Conservation (phyloP, 768 basidiomycete genomes). For the Chlorophyllum brunneum region DNA sequence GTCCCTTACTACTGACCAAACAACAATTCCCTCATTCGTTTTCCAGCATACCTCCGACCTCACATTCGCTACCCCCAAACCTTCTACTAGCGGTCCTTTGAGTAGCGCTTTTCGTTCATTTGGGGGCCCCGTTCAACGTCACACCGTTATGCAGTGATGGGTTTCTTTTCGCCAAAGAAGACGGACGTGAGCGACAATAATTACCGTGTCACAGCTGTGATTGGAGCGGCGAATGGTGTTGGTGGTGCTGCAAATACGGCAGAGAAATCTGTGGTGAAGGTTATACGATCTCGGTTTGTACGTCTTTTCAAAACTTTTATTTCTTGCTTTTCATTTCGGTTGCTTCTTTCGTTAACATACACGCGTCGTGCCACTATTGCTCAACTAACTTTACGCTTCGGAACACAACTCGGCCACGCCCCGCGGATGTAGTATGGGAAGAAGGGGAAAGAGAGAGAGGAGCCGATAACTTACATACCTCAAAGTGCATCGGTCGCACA, state of each 20-base stretch:
- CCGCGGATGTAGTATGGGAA: conserved; percentile 44
- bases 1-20: conserved; percentile 12
- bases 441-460: conserved; percentile 55
- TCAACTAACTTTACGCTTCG: not conserved
- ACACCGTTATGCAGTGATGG: conserved; percentile 44
- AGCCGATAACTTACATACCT: conserved; percentile 26
- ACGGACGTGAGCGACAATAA: conserved; percentile 34
- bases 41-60: not conserved
- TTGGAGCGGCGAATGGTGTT: conserved; percentile 16
- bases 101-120: not conserved
- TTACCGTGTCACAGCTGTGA: conserved; percentile 24
- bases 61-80: not conserved
- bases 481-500: conserved; percentile 32
- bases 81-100: not conserved
- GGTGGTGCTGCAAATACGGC: conserved; percentile 11
- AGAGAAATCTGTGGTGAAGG: conserved; percentile 49
- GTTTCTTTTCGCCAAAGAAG: conserved; percentile 50
- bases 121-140: not conserved
- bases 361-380: not conserved
- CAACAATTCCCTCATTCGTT: not conserved
- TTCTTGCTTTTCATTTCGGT: conserved; percentile 13
- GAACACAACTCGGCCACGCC: too few species aligned
- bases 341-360: conserved; percentile 4
- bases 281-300: conserved; percentile 61
- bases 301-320: conserved; percentile 29